Conservation (phyloP, 2,329 filamentous ascomycete genomes). For the Purpureocillium lavendulum region DNA sequence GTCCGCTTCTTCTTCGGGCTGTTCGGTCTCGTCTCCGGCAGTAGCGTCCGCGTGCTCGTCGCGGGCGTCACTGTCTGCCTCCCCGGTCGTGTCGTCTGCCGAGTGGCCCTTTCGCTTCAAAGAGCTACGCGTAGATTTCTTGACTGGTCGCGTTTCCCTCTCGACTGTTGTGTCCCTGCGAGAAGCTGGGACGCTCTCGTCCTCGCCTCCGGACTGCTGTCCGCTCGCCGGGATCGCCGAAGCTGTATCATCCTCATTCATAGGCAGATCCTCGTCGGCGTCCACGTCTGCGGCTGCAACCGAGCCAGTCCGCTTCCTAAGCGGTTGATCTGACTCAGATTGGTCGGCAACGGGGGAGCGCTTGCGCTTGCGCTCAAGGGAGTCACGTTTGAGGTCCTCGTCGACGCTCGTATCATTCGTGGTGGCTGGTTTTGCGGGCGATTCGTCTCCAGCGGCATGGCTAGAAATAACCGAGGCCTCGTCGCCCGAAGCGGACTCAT, state of each 20-base stretch:
- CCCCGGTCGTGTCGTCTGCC: constrained; percentile 16
- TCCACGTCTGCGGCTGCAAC: constrained; percentile 31
- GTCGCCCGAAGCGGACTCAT: constrained; percentile 31
- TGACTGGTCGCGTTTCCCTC: constrained; percentile 22
- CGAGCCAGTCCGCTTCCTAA: constrained; percentile 46
- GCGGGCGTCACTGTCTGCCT: constrained; percentile 21
- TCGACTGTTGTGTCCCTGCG: constrained; percentile 20
- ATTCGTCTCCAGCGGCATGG: constrained; percentile 26
- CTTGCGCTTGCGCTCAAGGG: constrained; percentile 39
- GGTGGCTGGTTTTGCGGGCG: constrained; percentile 23
- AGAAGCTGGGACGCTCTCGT: constrained; percentile 26
- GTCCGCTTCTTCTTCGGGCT: constrained; percentile 45
- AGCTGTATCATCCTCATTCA: constrained; percentile 27
- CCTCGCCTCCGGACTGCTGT: constrained; percentile 37
- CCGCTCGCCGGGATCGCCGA: constrained; percentile 25
- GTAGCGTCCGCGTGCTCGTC: constrained; percentile 24
- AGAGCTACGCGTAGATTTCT: constrained; percentile 32
- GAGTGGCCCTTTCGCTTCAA: constrained; percentile 27
- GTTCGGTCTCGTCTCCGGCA: constrained; percentile 31
- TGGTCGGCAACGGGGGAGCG: constrained; percentile 36
- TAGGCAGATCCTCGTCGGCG: constrained; percentile 19
- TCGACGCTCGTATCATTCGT: constrained; percentile 18
- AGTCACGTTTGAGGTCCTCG: constrained; percentile 22
- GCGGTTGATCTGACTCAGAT: constrained; percentile 37
- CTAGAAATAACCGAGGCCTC: constrained; percentile 28